These are phyloP conservation scores for Luffa acutangula DNA, from an alignment of 306 rosid species.

Conservation along the genomic window DNA sequence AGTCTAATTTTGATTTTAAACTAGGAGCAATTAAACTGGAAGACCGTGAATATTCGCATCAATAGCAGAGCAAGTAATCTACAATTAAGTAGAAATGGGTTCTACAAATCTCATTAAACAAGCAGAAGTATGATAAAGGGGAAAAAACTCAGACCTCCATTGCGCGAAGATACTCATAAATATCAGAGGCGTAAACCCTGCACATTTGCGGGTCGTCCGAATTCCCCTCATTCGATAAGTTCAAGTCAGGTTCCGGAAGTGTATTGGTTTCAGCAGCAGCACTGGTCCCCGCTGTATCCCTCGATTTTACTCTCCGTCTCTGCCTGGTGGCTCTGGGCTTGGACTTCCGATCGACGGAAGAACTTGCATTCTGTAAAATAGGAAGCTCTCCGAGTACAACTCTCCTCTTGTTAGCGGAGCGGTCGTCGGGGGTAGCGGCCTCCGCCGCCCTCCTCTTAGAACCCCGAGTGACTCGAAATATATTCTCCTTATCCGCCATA, in stretches of 20 bases:
- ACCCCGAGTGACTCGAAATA: background rate
- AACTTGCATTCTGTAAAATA: slow-evolving; percentile 6
- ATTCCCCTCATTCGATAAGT: background rate
- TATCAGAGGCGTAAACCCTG: slow-evolving; percentile 50
- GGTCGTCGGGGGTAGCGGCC: background rate
- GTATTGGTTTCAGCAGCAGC: slow-evolving; percentile 1
- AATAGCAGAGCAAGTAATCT: background rate
- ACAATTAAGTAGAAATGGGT: background rate
- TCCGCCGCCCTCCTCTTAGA: slow-evolving; percentile 7
- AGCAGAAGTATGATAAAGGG: background rate
- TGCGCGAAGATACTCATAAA: slow-evolving; percentile 49
- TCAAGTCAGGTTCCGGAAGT: background rate
- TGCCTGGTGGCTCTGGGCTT: background rate
- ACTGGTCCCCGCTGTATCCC: background rate
- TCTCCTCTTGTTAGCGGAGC: slow-evolving; percentile 1
- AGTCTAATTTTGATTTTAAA: background rate
- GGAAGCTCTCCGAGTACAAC: slow-evolving; percentile 13
- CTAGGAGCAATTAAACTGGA: background rate
- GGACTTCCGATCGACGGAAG: background rate
- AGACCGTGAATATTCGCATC: background rate
- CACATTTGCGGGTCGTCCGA: slow-evolving; percentile 50
- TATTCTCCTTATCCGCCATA: slow-evolving; percentile 10
- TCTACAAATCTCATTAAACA: background rate
- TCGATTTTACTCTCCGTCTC: background rate
- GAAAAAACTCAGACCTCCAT: slow-evolving; percentile 44